A percentile compares a stretch with the other conserved stretches of the same genome.
phyloP scores from a whole-genome alignment of 176 grass and related monocot genomes.

The Melocanna baccifera region DNA sequence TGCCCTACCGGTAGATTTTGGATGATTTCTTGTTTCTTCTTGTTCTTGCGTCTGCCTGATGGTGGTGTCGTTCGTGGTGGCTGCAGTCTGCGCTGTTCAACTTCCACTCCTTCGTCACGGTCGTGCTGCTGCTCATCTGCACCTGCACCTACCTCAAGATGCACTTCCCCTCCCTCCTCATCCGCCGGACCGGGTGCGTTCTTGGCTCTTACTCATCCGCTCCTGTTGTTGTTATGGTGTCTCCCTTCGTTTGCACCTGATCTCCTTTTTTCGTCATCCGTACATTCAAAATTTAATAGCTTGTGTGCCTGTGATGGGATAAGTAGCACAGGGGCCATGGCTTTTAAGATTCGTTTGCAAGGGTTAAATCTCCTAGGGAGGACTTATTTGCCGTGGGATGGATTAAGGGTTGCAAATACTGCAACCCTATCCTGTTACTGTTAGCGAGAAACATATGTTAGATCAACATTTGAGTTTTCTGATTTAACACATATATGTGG shows the following conservation, averaged over 20 bases:
- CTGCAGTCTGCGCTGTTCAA: constrained; percentile 84
- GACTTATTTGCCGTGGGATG: no score
- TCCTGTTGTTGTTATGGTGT: neutral
- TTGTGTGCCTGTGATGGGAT: neutral
- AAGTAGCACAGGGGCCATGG: neutral
- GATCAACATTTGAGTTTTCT: neutral
- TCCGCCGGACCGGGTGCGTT: constrained; percentile 61
- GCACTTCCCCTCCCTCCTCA: constrained; percentile 74
- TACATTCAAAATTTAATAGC: neutral
- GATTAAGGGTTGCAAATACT: neutral
- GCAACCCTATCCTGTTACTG: neutral
- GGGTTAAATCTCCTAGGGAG: neutral
- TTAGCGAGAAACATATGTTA: no score
- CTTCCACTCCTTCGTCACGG: constrained; percentile 81
- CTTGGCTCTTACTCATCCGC: no score
- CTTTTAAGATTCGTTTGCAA: neutral
- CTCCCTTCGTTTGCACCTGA: neutral
- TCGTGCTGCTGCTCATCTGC: constrained; percentile 81
- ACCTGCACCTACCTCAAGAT: constrained; percentile 84
- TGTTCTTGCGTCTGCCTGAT: neutral
- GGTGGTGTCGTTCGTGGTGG: neutral
- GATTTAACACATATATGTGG: neutral
- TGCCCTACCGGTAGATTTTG: neutral
- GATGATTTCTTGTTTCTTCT: neutral
- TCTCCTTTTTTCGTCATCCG: neutral